Base-by-base conservation (phyloP, 1,139 yeast species). In the Martiniozyma asiatica region DNA sequence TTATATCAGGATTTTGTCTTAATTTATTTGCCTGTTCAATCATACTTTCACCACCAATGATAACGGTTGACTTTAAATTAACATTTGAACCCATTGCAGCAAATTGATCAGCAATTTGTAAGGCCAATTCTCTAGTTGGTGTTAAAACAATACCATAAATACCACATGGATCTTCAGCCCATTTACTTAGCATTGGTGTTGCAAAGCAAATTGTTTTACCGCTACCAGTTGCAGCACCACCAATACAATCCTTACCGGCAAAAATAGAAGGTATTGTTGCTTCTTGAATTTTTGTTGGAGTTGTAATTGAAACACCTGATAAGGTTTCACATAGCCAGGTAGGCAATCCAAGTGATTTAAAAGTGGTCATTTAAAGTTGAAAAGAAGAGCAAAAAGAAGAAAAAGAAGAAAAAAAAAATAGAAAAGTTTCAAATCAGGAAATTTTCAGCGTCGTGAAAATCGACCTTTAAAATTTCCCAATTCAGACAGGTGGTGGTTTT, bases 171-270 rank as follows among this genome's bases (percentile, higher is more conserved):
- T 92, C 98, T 43, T 75, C 79, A 0, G 96, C 80, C 96, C 98
- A 89, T 47, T 76, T 68, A 1, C 93, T 74, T 34, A 89, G 61
- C 85, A 89, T 89, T 1, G 98, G 98, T 15, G 87, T 92, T 1
- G 93, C 97, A 65, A 89, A 89, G 0, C 98, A 95, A 20, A 92
- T 77, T 3, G 99, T 89, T 51, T 89, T 89, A 68, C 99, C 99
- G 20, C 93, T 78, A 58, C 99, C 99, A 0, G 99, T 89, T 54
- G 81, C 81, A 25, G 99, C 98, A 22, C 98, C 98, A 31, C 98
- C 99, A 30, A 89, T 89, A 53, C 96, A 87, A 53, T 87, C 95
- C 43, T 75, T 70, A 8, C 93, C 96, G 22, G 62, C 63, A 26
- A 89, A 53, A 37, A 89, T 81, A 36, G 78, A 70, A 0, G 97